phyloP scores from a whole-genome alignment of 2,329 filamentous ascomycete genomes.

The Fusarium oxysporum region DNA sequence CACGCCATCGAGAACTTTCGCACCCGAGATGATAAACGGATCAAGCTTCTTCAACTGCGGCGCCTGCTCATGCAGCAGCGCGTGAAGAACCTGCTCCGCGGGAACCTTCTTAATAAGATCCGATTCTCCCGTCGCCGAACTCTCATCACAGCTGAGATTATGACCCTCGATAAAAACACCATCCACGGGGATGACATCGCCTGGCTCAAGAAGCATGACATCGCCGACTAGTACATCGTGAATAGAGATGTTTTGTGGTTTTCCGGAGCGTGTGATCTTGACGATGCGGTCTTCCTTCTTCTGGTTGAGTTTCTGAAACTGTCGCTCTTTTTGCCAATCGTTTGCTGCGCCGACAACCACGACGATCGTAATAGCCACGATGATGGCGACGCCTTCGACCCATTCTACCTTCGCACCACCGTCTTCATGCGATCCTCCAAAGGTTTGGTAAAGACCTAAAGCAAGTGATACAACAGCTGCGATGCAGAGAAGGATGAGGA shows the following conservation, averaged over 20 bases:
- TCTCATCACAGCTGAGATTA: conserved; percentile 73
- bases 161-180: conserved; percentile 72
- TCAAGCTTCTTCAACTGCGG: conserved; percentile 65
- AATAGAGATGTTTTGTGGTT: conserved; percentile 70
- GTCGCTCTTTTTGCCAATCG: conserved; percentile 75
- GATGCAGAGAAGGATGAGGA: conserved; percentile 73
- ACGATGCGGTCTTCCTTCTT: conserved; percentile 74
- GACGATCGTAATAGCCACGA: conserved; percentile 73
- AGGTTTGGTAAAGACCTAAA: conserved; percentile 74
- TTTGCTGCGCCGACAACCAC: conserved; percentile 72
- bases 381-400: conserved; percentile 76
- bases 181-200: conserved; percentile 77
- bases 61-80: conserved; percentile 58
- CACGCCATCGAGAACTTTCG: conserved; percentile 65
- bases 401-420: conserved; percentile 65
- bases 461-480: conserved; percentile 75
- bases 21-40: conserved; percentile 71
- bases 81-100: conserved; percentile 68
- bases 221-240: conserved; percentile 77
- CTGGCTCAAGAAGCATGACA: conserved; percentile 74
- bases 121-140: conserved; percentile 78
- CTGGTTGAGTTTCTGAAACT: conserved; percentile 71
- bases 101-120: conserved; percentile 76
- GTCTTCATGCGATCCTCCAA: conserved; percentile 59
- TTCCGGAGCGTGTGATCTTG: conserved; percentile 75